Evolutionary conservation across 106 monocot species (phyloP).

Genomic region (Gastrodia elata): DNA sequence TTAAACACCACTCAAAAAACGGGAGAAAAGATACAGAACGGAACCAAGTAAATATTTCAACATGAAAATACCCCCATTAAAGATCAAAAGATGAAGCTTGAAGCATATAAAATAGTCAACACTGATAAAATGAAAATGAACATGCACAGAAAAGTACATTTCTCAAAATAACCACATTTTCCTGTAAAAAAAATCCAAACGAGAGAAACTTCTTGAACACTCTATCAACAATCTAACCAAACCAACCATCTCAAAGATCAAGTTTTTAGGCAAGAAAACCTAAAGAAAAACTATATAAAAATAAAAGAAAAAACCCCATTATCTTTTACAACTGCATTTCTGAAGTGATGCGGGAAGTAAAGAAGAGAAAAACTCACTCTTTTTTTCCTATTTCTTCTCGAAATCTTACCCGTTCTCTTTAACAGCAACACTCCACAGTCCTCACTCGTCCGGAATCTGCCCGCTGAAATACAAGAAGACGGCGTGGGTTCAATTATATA

Average conservation of each 20-base stretch:
- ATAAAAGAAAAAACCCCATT: not conserved
- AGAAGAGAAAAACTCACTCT: not conserved
- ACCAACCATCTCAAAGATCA: not conserved
- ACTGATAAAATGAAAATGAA: not conserved
- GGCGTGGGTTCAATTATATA: not conserved
- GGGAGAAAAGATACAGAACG: not conserved
- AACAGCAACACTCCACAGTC: not conserved
- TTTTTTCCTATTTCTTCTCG: not conserved
- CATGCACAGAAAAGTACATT: not conserved
- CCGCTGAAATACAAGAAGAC: not conserved
- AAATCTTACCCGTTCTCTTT: not conserved
- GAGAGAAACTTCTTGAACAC: not conserved
- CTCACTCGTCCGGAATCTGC: not conserved
- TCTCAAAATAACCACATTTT: not conserved
- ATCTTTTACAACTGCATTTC: not conserved
- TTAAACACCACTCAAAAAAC: not conserved
- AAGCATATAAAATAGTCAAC: not conserved
- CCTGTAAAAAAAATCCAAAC: not conserved
- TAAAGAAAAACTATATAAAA: not conserved
- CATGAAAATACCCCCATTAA: not conserved
- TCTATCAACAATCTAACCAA: not conserved
- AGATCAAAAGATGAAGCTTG: not conserved
- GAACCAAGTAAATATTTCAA: not conserved
- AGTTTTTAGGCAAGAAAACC: conserved; percentile 1
- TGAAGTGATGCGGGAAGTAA: not conserved